These are phyloP conservation scores for Thermothielavioides terrestris DNA, from an alignment of 495 filamentous ascomycete genomes.

Conservation along the genomic window DNA sequence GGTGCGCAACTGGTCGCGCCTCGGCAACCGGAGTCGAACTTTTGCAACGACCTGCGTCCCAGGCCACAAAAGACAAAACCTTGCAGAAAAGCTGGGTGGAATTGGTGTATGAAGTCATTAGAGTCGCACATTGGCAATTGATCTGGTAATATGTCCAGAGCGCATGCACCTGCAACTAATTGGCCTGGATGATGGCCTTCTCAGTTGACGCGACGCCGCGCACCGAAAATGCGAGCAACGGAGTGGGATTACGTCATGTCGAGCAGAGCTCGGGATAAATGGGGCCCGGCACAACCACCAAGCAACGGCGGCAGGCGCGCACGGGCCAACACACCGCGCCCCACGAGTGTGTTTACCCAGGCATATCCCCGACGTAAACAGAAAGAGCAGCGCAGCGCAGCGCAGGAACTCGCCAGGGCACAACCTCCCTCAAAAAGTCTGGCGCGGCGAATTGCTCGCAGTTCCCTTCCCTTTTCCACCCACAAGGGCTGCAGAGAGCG, in stretches of 20 bases:
- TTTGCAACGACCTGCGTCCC: neutral
- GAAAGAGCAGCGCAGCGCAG: conserved; percentile 2
- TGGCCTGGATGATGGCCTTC: neutral
- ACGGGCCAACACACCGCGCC: conserved; percentile 5
- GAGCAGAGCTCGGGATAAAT: conserved; percentile 1
- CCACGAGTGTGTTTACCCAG: conserved; percentile 14
- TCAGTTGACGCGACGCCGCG: conserved; percentile 13
- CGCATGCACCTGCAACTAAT: neutral
- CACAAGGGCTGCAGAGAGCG: conserved; percentile 8
- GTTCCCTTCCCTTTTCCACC: neutral
- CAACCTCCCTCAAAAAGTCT: neutral
- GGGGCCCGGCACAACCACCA: conserved; percentile 14
- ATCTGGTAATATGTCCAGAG: neutral
- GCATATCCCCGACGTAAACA: conserved; percentile 22
- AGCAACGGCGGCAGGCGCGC: conserved; percentile 11
- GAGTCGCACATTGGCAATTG: neutral
- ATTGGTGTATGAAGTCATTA: neutral
- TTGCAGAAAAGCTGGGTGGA: neutral
- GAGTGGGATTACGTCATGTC: conserved; percentile 13
- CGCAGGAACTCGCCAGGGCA: neutral
- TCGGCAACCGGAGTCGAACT: neutral
- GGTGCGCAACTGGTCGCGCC: neutral
- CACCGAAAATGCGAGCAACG: neutral
- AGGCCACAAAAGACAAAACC: neutral
- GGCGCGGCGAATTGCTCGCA: neutral